Evolutionary conservation across 2,329 filamentous ascomycete species (phyloP).

Genomic region (Penicillium paneum): DNA sequence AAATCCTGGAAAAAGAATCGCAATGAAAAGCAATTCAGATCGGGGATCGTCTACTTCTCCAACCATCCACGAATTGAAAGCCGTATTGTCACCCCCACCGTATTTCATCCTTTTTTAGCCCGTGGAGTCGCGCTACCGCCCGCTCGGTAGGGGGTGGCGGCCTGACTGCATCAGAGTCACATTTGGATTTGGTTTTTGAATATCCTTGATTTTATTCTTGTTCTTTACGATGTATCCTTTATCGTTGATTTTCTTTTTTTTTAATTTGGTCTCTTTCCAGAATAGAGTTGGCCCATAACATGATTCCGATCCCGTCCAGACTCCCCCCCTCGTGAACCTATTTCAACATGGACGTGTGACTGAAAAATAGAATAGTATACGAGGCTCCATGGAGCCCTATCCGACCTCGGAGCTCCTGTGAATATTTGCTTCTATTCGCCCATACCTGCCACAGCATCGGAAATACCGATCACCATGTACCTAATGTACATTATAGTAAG

Average conservation of each 20-base stretch:
- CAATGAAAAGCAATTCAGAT: slow-evolving; percentile 6
- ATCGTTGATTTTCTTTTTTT: not conserved
- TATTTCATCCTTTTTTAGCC: slow-evolving; percentile 9
- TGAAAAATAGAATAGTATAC: not conserved
- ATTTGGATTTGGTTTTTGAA: slow-evolving; percentile 7
- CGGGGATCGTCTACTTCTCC: slow-evolving; percentile 5
- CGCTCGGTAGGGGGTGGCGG: slow-evolving; percentile 35
- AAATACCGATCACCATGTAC: not conserved
- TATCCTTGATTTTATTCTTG: slow-evolving; percentile 5
- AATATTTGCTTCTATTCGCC: not conserved
- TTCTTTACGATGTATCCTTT: not conserved
- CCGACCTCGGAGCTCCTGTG: not conserved
- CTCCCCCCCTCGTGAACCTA: not conserved
- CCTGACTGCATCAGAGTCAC: slow-evolving; percentile 13
- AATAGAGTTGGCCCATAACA: slow-evolving; percentile 3
- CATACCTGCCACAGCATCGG: not conserved
- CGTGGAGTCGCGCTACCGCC: slow-evolving; percentile 24
- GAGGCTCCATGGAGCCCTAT: not conserved
- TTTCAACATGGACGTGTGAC: not conserved
- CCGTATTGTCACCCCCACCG: slow-evolving; percentile 10
- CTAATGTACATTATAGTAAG: not conserved
- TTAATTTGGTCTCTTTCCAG: not conserved
- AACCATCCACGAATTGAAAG: not conserved
- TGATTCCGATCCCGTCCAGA: not conserved
- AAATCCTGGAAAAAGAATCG: not conserved